Base-by-base conservation (phyloP, 2,329 filamentous ascomycete genomes). In the Emydomyces testavorans region DNA sequence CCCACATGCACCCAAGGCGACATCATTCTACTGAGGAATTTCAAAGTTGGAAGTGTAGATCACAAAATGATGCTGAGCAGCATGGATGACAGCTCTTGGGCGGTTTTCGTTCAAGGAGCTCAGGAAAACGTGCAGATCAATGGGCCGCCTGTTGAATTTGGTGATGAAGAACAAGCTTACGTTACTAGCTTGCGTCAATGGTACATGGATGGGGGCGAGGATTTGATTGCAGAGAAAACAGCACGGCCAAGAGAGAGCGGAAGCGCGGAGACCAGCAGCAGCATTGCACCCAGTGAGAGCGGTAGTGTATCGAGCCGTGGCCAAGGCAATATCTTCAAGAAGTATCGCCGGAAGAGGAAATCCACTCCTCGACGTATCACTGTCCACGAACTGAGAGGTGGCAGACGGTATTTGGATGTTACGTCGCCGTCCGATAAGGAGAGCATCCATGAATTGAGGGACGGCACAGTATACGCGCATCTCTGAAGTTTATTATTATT, bases 71-170 rank as follows among this genome's bases (percentile, higher is more conserved):
- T 64, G 50, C 60, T 74, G 2, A 53, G 68, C 41, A 71, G 67
- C 53, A 60, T 57, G 2, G 60, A 66, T 10, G 60, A 60, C 13
- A 72, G 70, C 49, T 63, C 69, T 8, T 74, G 71, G 71, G 69
- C 65, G 7, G 67, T 73, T 3, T 72, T 72, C 53, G 23, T 45
- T 13, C 38, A 49, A 39, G 54, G 54, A 32, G 54, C 54, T 8
- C 34, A 48, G n/a, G 56, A 58, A 8, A 56, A 63, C 18, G 56
- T 60, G 8, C 56, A 60, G 39, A 54, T 65, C 4, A 58, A 59
- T 37, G 67, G 63, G 0, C 63, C 65, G 4, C 67, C 66, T 3
- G 60, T 70, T 20, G 67, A 71, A 52, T 65, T 63, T 46, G 60
- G 58, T 31, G 49, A 53, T 1, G 61, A 66, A 41, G 71, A 73